phyloP scores from a whole-genome alignment of 1,139 yeast species.

The Zygoascus sp. region DNA sequence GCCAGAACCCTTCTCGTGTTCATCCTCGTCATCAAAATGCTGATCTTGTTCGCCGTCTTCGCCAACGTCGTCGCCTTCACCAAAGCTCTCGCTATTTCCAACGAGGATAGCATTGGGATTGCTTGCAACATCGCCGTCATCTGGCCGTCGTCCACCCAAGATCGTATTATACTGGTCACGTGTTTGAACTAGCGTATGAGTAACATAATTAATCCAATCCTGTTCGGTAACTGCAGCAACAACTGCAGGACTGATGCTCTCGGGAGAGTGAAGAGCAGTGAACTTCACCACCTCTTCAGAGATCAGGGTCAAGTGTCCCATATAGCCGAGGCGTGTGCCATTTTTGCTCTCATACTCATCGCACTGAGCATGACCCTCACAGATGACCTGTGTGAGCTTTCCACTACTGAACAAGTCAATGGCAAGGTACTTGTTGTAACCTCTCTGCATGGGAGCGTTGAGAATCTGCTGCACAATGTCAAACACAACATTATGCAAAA shows the following conservation, averaged over 20 bases:
- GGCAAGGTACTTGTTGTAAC: constrained; percentile 83
- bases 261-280: constrained; percentile 67
- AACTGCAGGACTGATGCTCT: constrained; percentile 55
- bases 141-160: constrained; percentile 71
- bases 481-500: constrained; percentile 93
- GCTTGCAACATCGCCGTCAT: constrained; percentile 40
- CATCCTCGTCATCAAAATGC: constrained; percentile 18
- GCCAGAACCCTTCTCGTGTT: constrained; percentile 31
- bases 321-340: constrained; percentile 79
- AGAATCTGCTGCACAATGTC: constrained; percentile 95
- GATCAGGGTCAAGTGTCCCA: constrained; percentile 94
- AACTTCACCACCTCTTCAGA: constrained; percentile 97
- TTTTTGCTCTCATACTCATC: constrained; percentile 57
- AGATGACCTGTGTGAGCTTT: constrained; percentile 69
- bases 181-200: constrained; percentile 77
- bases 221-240: constrained; percentile 52
- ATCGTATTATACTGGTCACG: constrained; percentile 95
- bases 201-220: constrained; percentile 81
- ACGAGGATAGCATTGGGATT: constrained; percentile 36
- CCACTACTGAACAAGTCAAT: constrained; percentile 80
- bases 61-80: constrained; percentile 26
- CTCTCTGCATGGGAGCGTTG: constrained; percentile 92
- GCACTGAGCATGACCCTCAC: constrained; percentile 77
- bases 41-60: constrained; percentile 22
- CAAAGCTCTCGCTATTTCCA: constrained; percentile 31